Evolutionary conservation across 2,329 filamentous ascomycete genomes (phyloP), one percentile per base, ranked within the genome.

Genomic region (Sclerotinia subarctica): DNA sequence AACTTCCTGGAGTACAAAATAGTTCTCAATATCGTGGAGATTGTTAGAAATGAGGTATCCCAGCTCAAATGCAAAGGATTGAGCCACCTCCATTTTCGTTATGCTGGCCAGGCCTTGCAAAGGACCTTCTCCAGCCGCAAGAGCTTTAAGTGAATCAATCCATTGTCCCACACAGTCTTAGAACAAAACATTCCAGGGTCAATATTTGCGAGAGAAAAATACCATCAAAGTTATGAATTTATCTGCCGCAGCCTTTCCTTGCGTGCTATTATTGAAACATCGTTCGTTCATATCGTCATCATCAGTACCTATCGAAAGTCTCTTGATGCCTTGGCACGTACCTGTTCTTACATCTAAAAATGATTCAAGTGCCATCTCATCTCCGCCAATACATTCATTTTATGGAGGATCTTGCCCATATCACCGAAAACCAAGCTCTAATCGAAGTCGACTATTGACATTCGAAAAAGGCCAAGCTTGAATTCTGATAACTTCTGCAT

Each of bases 221-320:
- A 35, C 1, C 1, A 35, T 35, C 0, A 60, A 21, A n/a, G 2
- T 24, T 46, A 7, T 6, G 5, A 11, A 26, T 11, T 3, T 26
- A 58, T 24, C n/a, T 26, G 5, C 13, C 10, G 26, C 21, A 11
- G 29, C 10, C 11, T 5, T 3, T 35, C 21, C 32, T 19, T 17
- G 19, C 26, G 8, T 35, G 6, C 2, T 26, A 8, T 53, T 15
- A 19, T 53, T 5, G 13, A 53, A 29, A 53, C 5, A 1, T 21
- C 29, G 8, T 35, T 35, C 1, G 35, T 35, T 29, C 6, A 1
- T 21, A 3, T 29, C 8, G 0, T 21, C 0, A 29, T 13, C 1
- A 46, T 1, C 8, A 8, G 6, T 21, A 29, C 29, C 29, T 5
- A 59, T 21, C 2, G 17, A 21, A 47, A 59, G 26, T 10, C 47